Conservation (phyloP, 371 early-diverging fungal genomes). For the Rhizopus stolonifer region DNA sequence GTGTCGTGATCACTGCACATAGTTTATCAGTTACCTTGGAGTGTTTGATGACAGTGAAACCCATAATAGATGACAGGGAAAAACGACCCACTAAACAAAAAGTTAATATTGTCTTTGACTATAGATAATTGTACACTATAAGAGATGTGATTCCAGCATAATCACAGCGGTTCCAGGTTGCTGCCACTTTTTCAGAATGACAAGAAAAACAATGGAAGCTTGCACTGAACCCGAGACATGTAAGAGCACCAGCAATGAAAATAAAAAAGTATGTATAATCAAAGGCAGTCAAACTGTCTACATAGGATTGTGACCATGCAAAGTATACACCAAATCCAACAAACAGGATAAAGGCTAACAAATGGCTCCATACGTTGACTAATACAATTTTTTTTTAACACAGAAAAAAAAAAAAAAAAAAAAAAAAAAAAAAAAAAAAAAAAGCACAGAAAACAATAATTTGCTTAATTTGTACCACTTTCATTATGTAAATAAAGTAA, state of each 20-base stretch:
- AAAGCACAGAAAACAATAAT: background rate
- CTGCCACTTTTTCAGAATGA: conserved; percentile 75
- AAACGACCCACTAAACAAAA: conserved; percentile 61
- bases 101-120: background rate
- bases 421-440: background rate
- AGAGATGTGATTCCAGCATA: conserved; percentile 90
- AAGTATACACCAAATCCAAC: conserved; percentile 53
- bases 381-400: too few relatives aligned
- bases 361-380: conserved; percentile 88
- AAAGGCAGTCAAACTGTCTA: conserved; percentile 49
- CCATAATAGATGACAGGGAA: conserved; percentile 76
- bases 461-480: conserved; percentile 59
- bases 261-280: conserved; percentile 68
- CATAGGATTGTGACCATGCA: conserved; percentile 42
- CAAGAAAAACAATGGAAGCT: conserved; percentile 85
- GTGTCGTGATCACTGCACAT: too few relatives aligned
- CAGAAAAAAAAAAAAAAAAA: too few relatives aligned
- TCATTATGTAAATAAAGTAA: conserved; percentile 89
- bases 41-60: conserved; percentile 35
- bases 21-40: conserved; percentile 27
- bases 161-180: conserved; percentile 82
- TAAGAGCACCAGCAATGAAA: conserved; percentile 70
- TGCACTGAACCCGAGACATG: conserved; percentile 80
- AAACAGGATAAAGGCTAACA: conserved; percentile 72
- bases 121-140: conserved; percentile 59